Percentiles rank a stretch among this genome's conserved stretches.
These are phyloP conservation scores for Salix koriyanagi DNA, from an alignment of 345 rosid species.

Conservation along the genomic window DNA sequence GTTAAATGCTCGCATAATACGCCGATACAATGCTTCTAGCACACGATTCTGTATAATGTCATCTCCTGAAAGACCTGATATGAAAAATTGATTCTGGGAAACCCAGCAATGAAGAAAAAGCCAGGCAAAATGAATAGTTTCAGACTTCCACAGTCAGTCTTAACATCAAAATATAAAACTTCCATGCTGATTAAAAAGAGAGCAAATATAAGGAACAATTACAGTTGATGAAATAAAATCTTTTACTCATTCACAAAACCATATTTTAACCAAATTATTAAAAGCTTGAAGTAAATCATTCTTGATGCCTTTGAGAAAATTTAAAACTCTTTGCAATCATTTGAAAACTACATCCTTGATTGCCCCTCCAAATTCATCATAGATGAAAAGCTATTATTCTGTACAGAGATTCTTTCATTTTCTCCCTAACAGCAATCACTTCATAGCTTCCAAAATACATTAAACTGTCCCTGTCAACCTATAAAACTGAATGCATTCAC, in stretches of 20 bases:
- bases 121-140: slow-evolving; percentile 28
- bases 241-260: background rate
- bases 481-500: background rate
- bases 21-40: slow-evolving; percentile 76
- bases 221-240: background rate
- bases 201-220: background rate
- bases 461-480: background rate
- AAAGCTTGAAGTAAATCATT: background rate
- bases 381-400: background rate
- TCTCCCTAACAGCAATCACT: background rate
- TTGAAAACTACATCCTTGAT: background rate
- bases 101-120: slow-evolving; percentile 36
- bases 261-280: background rate
- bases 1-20: slow-evolving; percentile 76
- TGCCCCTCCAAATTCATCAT: background rate
- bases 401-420: background rate
- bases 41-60: slow-evolving; percentile 80
- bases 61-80: slow-evolving; percentile 97
- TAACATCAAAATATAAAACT: background rate
- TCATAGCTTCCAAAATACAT: background rate
- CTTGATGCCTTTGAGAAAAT: background rate
- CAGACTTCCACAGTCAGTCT: background rate
- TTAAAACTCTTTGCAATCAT: background rate
- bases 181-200: background rate
- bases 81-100: slow-evolving; percentile 97